Evolutionary conservation across 805 yeast species (phyloP).

Genomic region (Barnettozyma sp.): DNA sequence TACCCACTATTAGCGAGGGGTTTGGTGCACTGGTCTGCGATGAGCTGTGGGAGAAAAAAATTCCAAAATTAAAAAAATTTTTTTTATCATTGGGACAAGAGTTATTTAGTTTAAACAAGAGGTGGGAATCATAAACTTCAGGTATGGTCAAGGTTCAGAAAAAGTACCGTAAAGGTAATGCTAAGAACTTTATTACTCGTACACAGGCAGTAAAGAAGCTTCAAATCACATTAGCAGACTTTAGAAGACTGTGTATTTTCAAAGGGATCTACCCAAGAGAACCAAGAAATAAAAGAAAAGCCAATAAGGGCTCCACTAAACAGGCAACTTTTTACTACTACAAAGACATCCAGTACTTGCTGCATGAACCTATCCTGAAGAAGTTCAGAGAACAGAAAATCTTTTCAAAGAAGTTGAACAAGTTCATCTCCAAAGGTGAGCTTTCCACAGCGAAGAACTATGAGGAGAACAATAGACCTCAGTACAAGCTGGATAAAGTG

Average conservation of each 20-base stretch:
- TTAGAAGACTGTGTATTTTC: slow-evolving; percentile 93
- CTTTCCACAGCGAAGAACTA: slow-evolving; percentile 79
- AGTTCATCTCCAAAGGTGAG: slow-evolving; percentile 89
- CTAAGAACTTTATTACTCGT: slow-evolving; percentile 87
- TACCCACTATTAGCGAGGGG: too few relatives aligned
- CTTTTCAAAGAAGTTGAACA: slow-evolving; percentile 83
- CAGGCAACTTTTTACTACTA: slow-evolving; percentile 90
- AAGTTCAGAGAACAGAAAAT: slow-evolving; percentile 95
- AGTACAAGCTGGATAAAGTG: slow-evolving; percentile 80
- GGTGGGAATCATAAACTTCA: too few relatives aligned
- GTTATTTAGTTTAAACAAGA: too few relatives aligned
- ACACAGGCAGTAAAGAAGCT: slow-evolving; percentile 89
- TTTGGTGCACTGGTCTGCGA: slow-evolving; percentile 5
- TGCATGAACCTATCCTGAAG: slow-evolving; percentile 89
- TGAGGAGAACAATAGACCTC: slow-evolving; percentile 66
- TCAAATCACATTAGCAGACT: slow-evolving; percentile 92
- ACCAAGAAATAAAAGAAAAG: slow-evolving; percentile 92
- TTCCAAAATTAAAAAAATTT: too few relatives aligned
- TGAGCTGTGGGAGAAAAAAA: slow-evolving; percentile 7
- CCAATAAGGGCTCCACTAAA: slow-evolving; percentile 96
- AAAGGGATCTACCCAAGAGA: slow-evolving; percentile 97
- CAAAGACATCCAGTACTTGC: slow-evolving; percentile 88
- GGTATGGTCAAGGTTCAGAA: slow-evolving; percentile 46
- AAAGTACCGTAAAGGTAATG: slow-evolving; percentile 82
- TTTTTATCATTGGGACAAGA: not conserved